Evolutionary conservation across 257 asterid species (phyloP).

Genomic region (Echium plantagineum): DNA sequence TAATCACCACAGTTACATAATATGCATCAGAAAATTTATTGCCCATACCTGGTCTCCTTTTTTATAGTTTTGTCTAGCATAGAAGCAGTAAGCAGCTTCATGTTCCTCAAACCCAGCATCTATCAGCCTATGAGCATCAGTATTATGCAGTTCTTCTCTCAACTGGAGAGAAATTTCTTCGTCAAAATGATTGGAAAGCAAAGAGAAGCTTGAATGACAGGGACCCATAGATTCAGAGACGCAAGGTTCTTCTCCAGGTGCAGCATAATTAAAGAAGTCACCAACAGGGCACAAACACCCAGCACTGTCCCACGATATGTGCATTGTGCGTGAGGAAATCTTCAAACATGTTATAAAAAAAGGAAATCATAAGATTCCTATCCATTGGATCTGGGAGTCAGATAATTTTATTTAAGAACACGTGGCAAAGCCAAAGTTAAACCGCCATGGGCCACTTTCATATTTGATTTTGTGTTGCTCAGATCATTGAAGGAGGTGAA

Average conservation of each 20-base stretch:
- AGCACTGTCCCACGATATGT: constrained; percentile 73
- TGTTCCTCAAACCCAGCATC: constrained; percentile 70
- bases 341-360: constrained; percentile 17
- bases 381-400: neutral
- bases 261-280: constrained; percentile 81
- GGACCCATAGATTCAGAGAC: constrained; percentile 14
- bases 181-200: constrained; percentile 12
- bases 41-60: constrained; percentile 75
- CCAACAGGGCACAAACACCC: constrained; percentile 95
- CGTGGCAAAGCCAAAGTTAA: neutral
- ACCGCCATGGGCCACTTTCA: neutral
- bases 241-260: constrained; percentile 51
- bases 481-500: too few species aligned
- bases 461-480: neutral
- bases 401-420: neutral
- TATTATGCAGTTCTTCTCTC: constrained; percentile 16
- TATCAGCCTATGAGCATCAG: constrained; percentile 32
- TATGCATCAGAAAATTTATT: neutral
- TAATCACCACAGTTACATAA: too few species aligned
- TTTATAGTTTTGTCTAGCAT: constrained; percentile 57
- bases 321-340: constrained; percentile 96
- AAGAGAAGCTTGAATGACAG: constrained; percentile 6
- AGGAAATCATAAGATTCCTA: neutral
- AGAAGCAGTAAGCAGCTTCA: constrained; percentile 57
- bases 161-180: constrained; percentile 12